Percentiles rank a stretch among this genome's conserved stretches.
Conservation (phyloP, 1,139 yeast genomes). For the Debaryomyces udenii region DNA sequence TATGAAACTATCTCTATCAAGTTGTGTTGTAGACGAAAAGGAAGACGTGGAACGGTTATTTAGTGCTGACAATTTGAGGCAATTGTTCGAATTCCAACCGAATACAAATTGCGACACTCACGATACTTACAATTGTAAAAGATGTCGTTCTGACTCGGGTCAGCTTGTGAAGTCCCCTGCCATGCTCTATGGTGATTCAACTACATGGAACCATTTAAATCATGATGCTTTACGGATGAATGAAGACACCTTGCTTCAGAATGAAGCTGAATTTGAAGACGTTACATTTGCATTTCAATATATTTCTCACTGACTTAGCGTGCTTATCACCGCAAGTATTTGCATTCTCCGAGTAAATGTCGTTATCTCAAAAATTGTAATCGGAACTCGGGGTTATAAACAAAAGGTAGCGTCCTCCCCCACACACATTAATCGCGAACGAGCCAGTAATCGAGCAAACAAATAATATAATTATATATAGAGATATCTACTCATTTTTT, state of each 20-base stretch:
- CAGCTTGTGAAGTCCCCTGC: conserved; percentile 75
- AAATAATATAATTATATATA: conserved; percentile 7
- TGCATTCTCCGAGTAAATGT: not conserved
- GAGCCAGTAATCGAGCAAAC: conserved; percentile 7
- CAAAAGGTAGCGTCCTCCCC: not conserved
- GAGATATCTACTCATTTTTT: not conserved
- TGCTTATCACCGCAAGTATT: not conserved
- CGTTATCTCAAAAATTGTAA: not conserved
- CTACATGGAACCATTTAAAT: conserved; percentile 93
- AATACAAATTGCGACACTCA: conserved; percentile 87
- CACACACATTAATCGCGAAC: not conserved
- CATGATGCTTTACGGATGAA: conserved; percentile 62
- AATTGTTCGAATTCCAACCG: conserved; percentile 71
- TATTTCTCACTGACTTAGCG: conserved; percentile 61
- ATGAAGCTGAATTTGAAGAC: conserved; percentile 69
- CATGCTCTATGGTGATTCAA: conserved; percentile 96
- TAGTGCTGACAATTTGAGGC: conserved; percentile 76
- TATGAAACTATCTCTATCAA: conserved; percentile 90
- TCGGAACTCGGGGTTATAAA: not conserved
- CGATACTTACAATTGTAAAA: conserved; percentile 83
- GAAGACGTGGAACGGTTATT: conserved; percentile 93
- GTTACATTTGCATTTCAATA: conserved; percentile 91
- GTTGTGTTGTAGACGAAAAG: conserved; percentile 96
- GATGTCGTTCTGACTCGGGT: conserved; percentile 62
- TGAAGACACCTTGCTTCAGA: conserved; percentile 75